phyloP scores from a whole-genome alignment of 257 asterid species.

The Anisodus tanguticus region DNA sequence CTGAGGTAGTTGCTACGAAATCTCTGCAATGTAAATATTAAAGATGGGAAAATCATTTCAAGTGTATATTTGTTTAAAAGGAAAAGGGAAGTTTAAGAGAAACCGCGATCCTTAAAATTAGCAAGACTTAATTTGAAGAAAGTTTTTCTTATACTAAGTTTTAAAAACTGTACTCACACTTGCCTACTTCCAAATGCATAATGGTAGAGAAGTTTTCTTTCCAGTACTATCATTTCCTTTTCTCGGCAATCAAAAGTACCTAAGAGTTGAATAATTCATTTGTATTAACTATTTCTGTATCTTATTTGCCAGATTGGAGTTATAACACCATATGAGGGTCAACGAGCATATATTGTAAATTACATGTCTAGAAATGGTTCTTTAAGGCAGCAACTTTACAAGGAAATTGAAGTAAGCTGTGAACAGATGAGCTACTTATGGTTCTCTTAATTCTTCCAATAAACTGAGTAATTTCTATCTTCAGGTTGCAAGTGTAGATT shows the following conservation, averaged over 20 bases:
- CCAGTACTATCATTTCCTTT: background rate
- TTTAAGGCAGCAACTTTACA: conserved; percentile 94
- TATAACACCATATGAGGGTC: conserved; percentile 98
- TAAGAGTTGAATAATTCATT: conserved; percentile 12
- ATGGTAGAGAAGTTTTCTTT: background rate
- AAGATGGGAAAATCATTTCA: conserved; percentile 2
- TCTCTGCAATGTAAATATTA: background rate
- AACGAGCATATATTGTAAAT: conserved; percentile 95
- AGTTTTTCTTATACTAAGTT: conserved; percentile 24
- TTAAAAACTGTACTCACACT: conserved; percentile 21
- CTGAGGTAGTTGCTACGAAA: background rate
- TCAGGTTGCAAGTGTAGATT: conserved; percentile 98
- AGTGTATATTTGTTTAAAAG: background rate
- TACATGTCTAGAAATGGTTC: conserved; percentile 98
- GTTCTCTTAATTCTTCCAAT: background rate
- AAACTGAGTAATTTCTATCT: conserved; percentile 34
- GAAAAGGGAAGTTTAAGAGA: background rate
- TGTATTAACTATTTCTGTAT: conserved; percentile 18
- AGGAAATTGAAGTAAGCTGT: conserved; percentile 89
- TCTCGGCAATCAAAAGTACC: background rate
- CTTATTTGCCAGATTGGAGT: conserved; percentile 78
- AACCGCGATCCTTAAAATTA: background rate
- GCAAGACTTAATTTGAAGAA: conserved; percentile 9
- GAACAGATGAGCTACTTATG: conserved; percentile 7
- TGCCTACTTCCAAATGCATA: conserved; percentile 27